These are phyloP conservation scores for Colletotrichum plurivorum DNA, from an alignment of 2,329 filamentous ascomycete species.

Conservation along the genomic window DNA sequence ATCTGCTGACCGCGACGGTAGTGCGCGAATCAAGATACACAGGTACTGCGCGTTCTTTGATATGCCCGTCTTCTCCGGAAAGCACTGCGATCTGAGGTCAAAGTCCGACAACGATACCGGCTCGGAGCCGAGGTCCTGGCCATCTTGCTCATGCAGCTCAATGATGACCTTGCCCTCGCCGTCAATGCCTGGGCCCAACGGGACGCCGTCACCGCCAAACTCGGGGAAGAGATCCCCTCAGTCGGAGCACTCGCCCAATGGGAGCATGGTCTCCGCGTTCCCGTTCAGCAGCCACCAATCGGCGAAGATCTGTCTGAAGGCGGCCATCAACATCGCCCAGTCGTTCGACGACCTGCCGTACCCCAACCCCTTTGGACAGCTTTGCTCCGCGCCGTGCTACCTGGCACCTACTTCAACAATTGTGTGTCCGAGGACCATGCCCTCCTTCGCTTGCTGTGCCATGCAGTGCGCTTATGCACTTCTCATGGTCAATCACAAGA, in stretches of 20 bases:
- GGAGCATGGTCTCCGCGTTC: conserved; percentile 45
- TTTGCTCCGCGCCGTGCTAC: conserved; percentile 51
- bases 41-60: conserved; percentile 67
- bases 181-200: conserved; percentile 47
- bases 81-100: conserved; percentile 63
- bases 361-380: conserved; percentile 56
- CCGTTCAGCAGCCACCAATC: conserved; percentile 63
- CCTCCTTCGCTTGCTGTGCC: conserved; percentile 60
- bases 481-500: conserved; percentile 59
- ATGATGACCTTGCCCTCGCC: conserved; percentile 46
- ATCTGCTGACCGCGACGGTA: conserved; percentile 42
- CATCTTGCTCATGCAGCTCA: conserved; percentile 52
- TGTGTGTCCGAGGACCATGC: conserved; percentile 60
- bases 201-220: conserved; percentile 43
- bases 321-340: conserved; percentile 62
- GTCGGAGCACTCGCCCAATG: conserved; percentile 33
- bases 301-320: conserved; percentile 63
- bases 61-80: conserved; percentile 62
- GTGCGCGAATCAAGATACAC: conserved; percentile 66
- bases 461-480: conserved; percentile 62
- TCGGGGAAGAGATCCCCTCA: conserved; percentile 43
- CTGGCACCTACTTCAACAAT: conserved; percentile 53
- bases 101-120: conserved; percentile 45
- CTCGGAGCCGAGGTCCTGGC: conserved; percentile 50
- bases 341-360: conserved; percentile 62